Evolutionary conservation across 2,329 filamentous ascomycete genomes (phyloP).

Genomic region (Epichloe amarillans): DNA sequence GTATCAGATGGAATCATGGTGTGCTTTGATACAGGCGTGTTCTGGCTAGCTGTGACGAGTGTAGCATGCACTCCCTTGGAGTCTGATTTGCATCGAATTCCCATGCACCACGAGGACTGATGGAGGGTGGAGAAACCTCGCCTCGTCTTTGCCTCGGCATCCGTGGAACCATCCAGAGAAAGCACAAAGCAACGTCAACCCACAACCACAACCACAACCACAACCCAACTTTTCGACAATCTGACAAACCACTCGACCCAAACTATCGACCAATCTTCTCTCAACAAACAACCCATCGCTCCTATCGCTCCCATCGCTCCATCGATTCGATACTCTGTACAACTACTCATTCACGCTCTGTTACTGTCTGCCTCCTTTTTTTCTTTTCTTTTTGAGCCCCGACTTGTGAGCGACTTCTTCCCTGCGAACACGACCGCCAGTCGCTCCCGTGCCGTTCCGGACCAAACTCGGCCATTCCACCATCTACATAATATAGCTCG

Average conservation of each 20-base stretch:
- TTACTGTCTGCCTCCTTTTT: background rate
- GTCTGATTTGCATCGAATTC: no score
- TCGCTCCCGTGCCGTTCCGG: background rate
- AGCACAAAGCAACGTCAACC: no score
- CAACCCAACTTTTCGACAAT: no score
- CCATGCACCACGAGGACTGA: no score
- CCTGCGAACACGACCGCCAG: background rate
- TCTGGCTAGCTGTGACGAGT: no score
- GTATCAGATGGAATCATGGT: no score
- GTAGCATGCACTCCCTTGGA: no score
- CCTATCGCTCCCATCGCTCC: background rate
- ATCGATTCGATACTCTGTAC: background rate
- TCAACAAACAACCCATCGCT: background rate
- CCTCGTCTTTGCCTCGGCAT: conserved; percentile 1
- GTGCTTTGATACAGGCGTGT: no score
- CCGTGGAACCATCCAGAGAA: background rate
- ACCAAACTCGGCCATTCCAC: background rate
- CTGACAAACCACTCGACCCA: background rate
- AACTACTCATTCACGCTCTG: background rate
- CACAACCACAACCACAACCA: no score
- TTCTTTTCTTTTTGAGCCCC: background rate
- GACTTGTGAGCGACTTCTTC: background rate
- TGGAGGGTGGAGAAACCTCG: no score
- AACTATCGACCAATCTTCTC: background rate
- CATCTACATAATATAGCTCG: background rate